Conservation (phyloP, 2,329 filamentous ascomycete species). For the Pseudogymnoascus pannorum region DNA sequence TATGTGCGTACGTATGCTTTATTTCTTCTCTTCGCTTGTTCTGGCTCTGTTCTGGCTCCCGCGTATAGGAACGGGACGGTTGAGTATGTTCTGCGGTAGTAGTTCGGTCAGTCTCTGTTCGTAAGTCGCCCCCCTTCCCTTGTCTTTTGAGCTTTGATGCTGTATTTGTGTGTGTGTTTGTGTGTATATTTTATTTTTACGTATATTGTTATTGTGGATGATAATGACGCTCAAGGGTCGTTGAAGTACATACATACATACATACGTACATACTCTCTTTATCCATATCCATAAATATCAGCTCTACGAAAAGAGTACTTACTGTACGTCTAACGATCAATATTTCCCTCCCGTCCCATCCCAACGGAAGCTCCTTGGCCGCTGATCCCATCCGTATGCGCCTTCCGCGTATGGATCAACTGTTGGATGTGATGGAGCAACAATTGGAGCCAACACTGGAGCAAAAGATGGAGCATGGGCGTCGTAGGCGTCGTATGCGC, state of each 20-base stretch:
- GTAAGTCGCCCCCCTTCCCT: not conserved
- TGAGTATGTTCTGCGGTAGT: too few species aligned
- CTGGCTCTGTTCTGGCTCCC: not conserved
- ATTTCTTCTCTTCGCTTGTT: not conserved
- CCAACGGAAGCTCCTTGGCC: not conserved
- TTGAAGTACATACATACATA: not conserved
- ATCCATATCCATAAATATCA: not conserved
- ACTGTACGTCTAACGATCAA: not conserved
- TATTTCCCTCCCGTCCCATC: conserved; percentile 3
- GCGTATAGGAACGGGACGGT: not conserved
- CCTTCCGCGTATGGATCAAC: conserved; percentile 2
- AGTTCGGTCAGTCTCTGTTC: not conserved
- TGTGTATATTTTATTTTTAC: too few species aligned
- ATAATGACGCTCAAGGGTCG: conserved; percentile 7
- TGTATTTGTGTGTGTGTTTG: too few species aligned
- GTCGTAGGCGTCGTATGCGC: not conserved
- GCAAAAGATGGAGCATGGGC: not conserved
- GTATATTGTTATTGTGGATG: too few species aligned
- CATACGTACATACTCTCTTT: not conserved
- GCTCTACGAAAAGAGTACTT: not conserved
- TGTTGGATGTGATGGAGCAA: not conserved
- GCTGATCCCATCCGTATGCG: not conserved
- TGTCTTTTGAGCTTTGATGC: not conserved
- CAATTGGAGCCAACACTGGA: not conserved
- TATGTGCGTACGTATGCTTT: not conserved